These are phyloP conservation scores for Oxyria digyna DNA, from an alignment of 148 eudicot species.

Conservation along the genomic window DNA sequence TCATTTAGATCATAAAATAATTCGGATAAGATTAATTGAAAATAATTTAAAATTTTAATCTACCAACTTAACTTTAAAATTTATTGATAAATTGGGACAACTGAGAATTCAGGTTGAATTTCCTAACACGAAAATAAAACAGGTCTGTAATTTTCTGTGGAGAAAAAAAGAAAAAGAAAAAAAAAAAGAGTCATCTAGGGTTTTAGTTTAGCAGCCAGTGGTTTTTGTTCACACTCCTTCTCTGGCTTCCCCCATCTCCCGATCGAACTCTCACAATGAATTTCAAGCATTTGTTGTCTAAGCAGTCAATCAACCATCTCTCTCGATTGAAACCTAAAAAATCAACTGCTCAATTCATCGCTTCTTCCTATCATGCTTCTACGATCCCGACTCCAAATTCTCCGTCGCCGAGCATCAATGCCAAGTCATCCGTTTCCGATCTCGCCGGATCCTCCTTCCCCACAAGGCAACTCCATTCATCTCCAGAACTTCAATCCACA, in stretches of 20 bases:
- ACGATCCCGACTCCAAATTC: background rate
- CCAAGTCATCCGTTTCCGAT: background rate
- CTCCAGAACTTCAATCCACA: background rate
- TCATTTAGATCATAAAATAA: too few relatives aligned
- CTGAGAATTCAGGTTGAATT: background rate
- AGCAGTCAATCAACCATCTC: slow-evolving; percentile 2
- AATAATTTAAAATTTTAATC: too few relatives aligned
- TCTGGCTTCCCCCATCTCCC: background rate
- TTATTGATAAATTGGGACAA: too few relatives aligned
- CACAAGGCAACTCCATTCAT: background rate
- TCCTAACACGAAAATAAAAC: background rate
- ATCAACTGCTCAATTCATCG: background rate
- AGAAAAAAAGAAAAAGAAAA: background rate
- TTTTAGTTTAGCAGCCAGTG: background rate
- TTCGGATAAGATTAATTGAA: too few relatives aligned
- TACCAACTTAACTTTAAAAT: too few relatives aligned
- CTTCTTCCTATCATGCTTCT: slow-evolving; percentile 10
- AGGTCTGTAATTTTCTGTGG: background rate
- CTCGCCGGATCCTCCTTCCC: background rate
- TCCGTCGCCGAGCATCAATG: slow-evolving; percentile 8
- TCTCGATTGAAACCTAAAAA: background rate
- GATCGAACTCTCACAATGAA: slow-evolving; percentile 13
- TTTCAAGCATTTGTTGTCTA: slow-evolving; percentile 18
- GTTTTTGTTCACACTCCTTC: background rate
- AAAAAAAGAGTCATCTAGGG: background rate